phyloP scores from a whole-genome alignment of 2,329 filamentous ascomycete species.

The Emmonsia crescens region DNA sequence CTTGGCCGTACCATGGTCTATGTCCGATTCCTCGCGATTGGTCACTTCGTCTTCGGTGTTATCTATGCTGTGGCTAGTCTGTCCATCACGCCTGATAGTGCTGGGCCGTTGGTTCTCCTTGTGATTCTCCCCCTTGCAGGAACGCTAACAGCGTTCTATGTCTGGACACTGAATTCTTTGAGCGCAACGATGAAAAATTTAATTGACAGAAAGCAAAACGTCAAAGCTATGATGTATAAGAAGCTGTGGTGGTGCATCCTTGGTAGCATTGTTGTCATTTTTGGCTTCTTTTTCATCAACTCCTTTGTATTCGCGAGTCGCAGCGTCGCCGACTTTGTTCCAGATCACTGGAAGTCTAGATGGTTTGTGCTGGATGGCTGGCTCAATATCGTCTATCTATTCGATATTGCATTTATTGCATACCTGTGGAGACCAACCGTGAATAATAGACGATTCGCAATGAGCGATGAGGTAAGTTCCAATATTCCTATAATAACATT shows the following conservation, averaged over 20 bases:
- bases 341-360: slow-evolving; percentile 90
- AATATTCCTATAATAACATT: background rate
- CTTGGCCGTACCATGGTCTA: slow-evolving; percentile 90
- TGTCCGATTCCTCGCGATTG: slow-evolving; percentile 79
- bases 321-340: slow-evolving; percentile 78
- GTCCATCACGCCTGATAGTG: slow-evolving; percentile 76
- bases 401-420: slow-evolving; percentile 82
- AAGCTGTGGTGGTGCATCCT: slow-evolving; percentile 98
- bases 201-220: slow-evolving; percentile 83
- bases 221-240: slow-evolving; percentile 92
- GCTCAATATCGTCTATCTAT: slow-evolving; percentile 92
- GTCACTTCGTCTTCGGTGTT: slow-evolving; percentile 89
- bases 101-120: slow-evolving; percentile 79
- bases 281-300: slow-evolving; percentile 98
- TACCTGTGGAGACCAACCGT: slow-evolving; percentile 95
- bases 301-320: slow-evolving; percentile 86
- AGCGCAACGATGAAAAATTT: slow-evolving; percentile 93
- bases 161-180: slow-evolving; percentile 95
- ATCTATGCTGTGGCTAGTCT: slow-evolving; percentile 87
- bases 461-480: slow-evolving; percentile 78
- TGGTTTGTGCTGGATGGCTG: slow-evolving; percentile 98
- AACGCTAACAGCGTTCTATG: slow-evolving; percentile 91
- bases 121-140: slow-evolving; percentile 86
- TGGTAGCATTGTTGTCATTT: slow-evolving; percentile 84
- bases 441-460: slow-evolving; percentile 94